phyloP scores from a whole-genome alignment of 2,329 filamentous ascomycete genomes.

The Claviceps paspali region DNA sequence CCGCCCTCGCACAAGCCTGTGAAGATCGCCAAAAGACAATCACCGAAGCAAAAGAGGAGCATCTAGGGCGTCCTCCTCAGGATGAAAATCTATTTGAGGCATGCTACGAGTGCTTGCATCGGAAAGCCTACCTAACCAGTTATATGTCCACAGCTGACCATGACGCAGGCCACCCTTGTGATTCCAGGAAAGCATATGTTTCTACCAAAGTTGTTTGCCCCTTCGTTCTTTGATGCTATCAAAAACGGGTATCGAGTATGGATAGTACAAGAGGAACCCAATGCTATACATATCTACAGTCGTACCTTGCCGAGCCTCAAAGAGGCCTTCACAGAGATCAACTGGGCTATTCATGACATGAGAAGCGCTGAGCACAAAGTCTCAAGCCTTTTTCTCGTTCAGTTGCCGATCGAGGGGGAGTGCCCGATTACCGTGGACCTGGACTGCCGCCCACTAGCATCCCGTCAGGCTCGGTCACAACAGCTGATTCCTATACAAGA shows the following conservation, averaged over 20 bases:
- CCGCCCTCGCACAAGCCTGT: conserved; percentile 12
- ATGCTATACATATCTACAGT: conserved; percentile 14
- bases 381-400: conserved; percentile 14
- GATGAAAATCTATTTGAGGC: conserved; percentile 13
- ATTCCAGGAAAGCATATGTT: conserved; percentile 15
- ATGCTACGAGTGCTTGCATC: neutral
- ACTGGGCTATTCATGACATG: conserved; percentile 19
- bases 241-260: conserved; percentile 16
- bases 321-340: conserved; percentile 14
- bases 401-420: conserved; percentile 10
- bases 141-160: conserved; percentile 5
- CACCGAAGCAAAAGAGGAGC: conserved; percentile 9
- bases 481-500: neutral
- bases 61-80: conserved; percentile 12
- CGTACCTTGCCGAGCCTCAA: conserved; percentile 12
- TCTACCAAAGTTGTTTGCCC: conserved; percentile 12
- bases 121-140: too few relatives aligned
- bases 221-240: conserved; percentile 13
- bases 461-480: neutral
- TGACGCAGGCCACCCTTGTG: conserved; percentile 12
- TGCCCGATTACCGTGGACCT: conserved; percentile 11
- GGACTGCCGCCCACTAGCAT: conserved; percentile 11
- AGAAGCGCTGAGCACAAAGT: conserved; percentile 13
- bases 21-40: conserved; percentile 7
- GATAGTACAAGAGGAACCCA: conserved; percentile 13